Evolutionary conservation across 371 early-diverging fungal species (phyloP), one percentile per base, ranked within the genome.

Genomic region (Mortierella sp.): DNA sequence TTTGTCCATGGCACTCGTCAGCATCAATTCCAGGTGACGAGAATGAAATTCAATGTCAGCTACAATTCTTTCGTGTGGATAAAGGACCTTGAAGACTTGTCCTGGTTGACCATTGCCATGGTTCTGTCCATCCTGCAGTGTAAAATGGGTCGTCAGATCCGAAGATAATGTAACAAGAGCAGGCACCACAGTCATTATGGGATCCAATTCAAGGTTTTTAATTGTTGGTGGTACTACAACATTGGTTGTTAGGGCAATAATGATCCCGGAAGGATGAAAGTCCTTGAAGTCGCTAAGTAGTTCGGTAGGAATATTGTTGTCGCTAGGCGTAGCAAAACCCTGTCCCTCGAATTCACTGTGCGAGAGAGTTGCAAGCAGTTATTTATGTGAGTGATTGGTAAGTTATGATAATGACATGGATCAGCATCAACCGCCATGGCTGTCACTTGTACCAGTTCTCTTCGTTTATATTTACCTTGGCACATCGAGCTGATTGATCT

Each of bases 1-100:
- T 94, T 88, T n/a, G 88, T 85, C 94, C 94, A 95, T 94, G 15
- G 92, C 87, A 0, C 88, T 86, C 0, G 90, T 89, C 34, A 91
- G 64, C 84, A 93, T 82, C n/a, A 91, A 54, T 45, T 85, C 76
- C 6, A 88, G 79, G 26, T 79, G 63, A 7, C 47, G 45, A 8
- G 93, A 94, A 76, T 93, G 92, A 54, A 91, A 87, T 43, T 90
- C 90, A 29, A 92, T 84, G 45, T 88, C 87, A 15, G 94, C 85
- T 0, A 89, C 85, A 26, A 91, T 88, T 8, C 90, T 91, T 28
- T 85, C 80, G 53, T 90, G 92, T 51, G 89, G 89, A 8, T 83
- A 83, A 15, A 87, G 83, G 17, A 79, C 83, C 42, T 84, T 80
- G 71, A 91, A 87, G 9, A 89, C 91, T 29, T 85, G 71, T 49